Evolutionary conservation across 2,329 filamentous ascomycete species (phyloP).

Genomic region (Grosmannia penicillata): DNA sequence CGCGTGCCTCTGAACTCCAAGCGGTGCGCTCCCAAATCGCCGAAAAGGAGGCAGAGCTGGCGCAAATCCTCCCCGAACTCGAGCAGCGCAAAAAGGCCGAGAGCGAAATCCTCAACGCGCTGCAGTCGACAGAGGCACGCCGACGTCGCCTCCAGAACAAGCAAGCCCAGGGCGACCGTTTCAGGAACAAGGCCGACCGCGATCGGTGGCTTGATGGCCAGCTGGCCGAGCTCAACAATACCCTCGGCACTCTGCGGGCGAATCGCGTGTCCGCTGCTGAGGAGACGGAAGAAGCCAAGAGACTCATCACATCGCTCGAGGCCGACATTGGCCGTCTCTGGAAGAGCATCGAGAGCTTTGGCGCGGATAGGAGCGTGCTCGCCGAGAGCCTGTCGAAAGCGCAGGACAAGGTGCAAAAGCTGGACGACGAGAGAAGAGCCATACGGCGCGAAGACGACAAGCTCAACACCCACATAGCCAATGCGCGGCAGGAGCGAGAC

Average conservation of each 20-base stretch:
- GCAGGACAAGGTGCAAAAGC: slow-evolving; percentile 61
- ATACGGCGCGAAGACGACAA: slow-evolving; percentile 84
- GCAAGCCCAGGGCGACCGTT: slow-evolving; percentile 76
- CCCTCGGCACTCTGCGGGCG: slow-evolving; percentile 66
- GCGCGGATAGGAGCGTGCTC: slow-evolving; percentile 56
- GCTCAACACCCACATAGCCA: slow-evolving; percentile 61
- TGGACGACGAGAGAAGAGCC: slow-evolving; percentile 76
- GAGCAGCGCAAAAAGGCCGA: slow-evolving; percentile 61
- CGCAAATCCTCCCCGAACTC: slow-evolving; percentile 62
- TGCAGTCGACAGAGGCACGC: slow-evolving; percentile 62
- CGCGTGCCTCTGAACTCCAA: slow-evolving; percentile 58
- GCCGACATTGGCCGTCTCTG: slow-evolving; percentile 58
- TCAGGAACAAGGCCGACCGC: slow-evolving; percentile 75
- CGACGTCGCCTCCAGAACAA: slow-evolving; percentile 77
- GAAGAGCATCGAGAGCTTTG: slow-evolving; percentile 65
- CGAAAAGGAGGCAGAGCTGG: slow-evolving; percentile 61
- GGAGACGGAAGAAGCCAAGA: slow-evolving; percentile 40
- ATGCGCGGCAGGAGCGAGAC: slow-evolving; percentile 61
- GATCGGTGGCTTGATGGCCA: slow-evolving; percentile 71
- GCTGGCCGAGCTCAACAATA: slow-evolving; percentile 64
- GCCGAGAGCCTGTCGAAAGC: slow-evolving; percentile 62
- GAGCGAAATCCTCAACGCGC: slow-evolving; percentile 49
- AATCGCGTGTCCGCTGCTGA: slow-evolving; percentile 75
- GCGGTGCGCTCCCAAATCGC: slow-evolving; percentile 61
- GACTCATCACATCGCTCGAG: slow-evolving; percentile 38